phyloP scores from a whole-genome alignment of 345 rosid species.

The Eucalyptus leucophloia region DNA sequence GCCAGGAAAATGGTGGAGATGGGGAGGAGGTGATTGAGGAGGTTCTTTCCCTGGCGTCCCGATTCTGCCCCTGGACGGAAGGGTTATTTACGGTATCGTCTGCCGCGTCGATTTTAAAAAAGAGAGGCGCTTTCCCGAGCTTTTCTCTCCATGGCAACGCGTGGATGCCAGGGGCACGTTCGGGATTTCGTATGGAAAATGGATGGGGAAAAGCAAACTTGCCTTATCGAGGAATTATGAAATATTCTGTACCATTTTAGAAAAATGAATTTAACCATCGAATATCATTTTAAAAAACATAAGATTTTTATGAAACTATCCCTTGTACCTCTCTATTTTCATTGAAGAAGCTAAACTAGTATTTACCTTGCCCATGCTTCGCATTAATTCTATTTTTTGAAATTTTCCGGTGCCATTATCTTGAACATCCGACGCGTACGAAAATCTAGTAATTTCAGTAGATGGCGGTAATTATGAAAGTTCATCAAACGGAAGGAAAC shows the following conservation, averaged over 20 bases:
- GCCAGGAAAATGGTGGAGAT: background rate
- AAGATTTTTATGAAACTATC: background rate
- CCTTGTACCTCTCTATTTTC: background rate
- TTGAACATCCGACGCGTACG: background rate
- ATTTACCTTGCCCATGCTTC: background rate
- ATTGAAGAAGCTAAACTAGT: background rate
- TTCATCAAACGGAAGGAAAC: background rate
- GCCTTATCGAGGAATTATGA: background rate
- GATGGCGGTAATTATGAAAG: background rate
- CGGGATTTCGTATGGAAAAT: background rate
- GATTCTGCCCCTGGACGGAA: background rate
- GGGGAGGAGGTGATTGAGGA: background rate
- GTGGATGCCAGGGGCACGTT: background rate
- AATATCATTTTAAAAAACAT: background rate
- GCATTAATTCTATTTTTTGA: background rate
- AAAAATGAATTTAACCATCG: background rate
- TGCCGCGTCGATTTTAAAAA: background rate
- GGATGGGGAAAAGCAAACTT: background rate
- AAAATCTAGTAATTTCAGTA: background rate
- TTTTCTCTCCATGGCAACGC: background rate
- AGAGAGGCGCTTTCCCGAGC: background rate
- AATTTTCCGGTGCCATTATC: background rate
- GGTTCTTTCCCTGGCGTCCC: background rate
- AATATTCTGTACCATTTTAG: background rate
- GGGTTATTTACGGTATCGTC: background rate